Evolutionary conservation across 2,329 filamentous ascomycete species (phyloP).

Genomic region (Calonectria honghensis): DNA sequence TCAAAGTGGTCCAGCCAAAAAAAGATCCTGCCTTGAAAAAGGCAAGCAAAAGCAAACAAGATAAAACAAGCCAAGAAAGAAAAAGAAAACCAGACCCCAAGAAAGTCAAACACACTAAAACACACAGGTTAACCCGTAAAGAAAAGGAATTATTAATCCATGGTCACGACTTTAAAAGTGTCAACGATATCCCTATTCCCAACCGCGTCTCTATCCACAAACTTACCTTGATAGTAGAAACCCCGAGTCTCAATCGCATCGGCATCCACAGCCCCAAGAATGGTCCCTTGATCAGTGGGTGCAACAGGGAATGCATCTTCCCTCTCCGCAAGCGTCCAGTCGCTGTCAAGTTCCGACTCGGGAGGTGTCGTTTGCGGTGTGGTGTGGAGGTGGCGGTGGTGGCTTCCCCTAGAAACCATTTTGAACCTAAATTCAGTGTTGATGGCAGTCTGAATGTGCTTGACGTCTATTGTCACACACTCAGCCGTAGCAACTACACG

Average conservation of each 20-base stretch:
- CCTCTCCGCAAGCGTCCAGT: neutral
- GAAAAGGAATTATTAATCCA: neutral
- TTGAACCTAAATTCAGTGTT: slow-evolving; percentile 22
- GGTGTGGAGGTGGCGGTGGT: neutral
- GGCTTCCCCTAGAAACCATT: neutral
- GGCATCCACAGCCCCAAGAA: neutral
- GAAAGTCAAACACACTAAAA: neutral
- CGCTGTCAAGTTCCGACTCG: neutral
- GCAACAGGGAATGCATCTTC: neutral
- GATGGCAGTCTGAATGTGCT: slow-evolving; percentile 36
- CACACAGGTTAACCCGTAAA: neutral
- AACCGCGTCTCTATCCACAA: neutral
- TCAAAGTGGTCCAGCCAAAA: neutral
- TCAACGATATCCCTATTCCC: neutral
- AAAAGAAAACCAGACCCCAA: neutral
- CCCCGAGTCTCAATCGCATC: too few species aligned
- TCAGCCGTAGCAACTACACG: slow-evolving; percentile 32
- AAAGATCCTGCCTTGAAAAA: neutral
- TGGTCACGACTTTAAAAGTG: neutral
- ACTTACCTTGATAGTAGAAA: neutral
- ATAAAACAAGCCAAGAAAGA: neutral
- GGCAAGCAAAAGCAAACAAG: neutral
- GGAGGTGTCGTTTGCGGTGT: neutral
- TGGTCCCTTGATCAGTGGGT: neutral
- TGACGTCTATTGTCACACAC: neutral